phyloP scores from a whole-genome alignment of 768 basidiomycete species.

The Pleurotus pulmonarius region DNA sequence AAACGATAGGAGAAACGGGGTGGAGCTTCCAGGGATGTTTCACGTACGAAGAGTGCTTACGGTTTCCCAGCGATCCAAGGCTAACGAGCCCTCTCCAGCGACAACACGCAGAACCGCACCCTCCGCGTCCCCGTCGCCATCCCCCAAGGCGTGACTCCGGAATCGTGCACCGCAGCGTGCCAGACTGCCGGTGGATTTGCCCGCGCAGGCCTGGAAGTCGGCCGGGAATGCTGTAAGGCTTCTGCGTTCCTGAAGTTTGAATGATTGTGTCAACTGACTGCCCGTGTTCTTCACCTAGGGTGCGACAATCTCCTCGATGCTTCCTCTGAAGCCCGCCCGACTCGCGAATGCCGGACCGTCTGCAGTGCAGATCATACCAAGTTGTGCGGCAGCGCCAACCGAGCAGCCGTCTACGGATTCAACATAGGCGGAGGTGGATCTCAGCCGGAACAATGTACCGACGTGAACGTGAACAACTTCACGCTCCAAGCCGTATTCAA shows the following conservation, averaged over 20 bases:
- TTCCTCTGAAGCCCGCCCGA: slow-evolving; percentile 32
- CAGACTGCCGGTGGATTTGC: slow-evolving; percentile 33
- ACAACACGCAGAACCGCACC: slow-evolving; percentile 28
- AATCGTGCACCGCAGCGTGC: slow-evolving; percentile 47
- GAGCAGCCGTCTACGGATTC: slow-evolving; percentile 33
- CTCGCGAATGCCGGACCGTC: slow-evolving; percentile 37
- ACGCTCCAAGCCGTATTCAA: slow-evolving; percentile 31
- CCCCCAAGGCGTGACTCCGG: slow-evolving; percentile 41
- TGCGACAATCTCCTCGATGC: slow-evolving; percentile 31
- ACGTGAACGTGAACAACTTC: slow-evolving; percentile 30
- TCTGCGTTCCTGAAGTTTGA: background rate
- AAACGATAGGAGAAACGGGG: slow-evolving; percentile 33
- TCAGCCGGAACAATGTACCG: slow-evolving; percentile 24
- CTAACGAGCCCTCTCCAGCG: slow-evolving; percentile 19
- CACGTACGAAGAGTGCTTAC: too few species aligned
- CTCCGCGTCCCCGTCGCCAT: slow-evolving; percentile 33
- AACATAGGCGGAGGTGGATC: slow-evolving; percentile 19
- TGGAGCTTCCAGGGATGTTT: slow-evolving; percentile 67
- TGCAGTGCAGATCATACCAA: slow-evolving; percentile 32
- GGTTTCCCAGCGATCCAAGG: too few species aligned
- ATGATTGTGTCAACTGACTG: background rate
- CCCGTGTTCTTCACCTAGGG: slow-evolving; percentile 28
- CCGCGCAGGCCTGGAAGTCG: slow-evolving; percentile 42
- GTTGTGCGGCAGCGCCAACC: slow-evolving; percentile 37
- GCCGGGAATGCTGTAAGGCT: slow-evolving; percentile 45